These are phyloP conservation scores for Microbotryum scabiosae DNA, from an alignment of 1,284 basidiomycete species.

Conservation along the genomic window DNA sequence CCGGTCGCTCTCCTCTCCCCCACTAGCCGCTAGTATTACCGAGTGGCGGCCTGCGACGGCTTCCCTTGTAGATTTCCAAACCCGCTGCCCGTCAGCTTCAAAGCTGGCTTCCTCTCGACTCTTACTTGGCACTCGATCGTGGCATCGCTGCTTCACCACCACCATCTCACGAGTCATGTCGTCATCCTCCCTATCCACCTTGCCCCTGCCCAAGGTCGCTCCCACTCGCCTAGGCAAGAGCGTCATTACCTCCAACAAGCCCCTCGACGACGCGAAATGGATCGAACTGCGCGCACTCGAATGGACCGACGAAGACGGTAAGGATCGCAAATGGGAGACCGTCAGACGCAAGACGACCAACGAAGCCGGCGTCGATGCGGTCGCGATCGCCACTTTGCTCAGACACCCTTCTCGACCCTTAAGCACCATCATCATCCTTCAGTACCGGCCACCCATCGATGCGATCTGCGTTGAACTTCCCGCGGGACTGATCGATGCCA, in stretches of 20 bases:
- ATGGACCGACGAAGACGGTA: conserved; percentile 27
- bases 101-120: neutral
- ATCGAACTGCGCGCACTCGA: conserved; percentile 16
- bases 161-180: conserved; percentile 3
- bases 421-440: conserved; percentile 57
- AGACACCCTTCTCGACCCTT: conserved; percentile 45
- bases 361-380: conserved; percentile 68
- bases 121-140: neutral
- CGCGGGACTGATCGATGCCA: conserved; percentile 74
- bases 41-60: too few relatives aligned
- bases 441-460: conserved; percentile 27
- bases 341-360: conserved; percentile 69
- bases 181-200: conserved; percentile 3
- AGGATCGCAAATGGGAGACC: conserved; percentile 71
- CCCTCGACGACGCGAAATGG: conserved; percentile 4
- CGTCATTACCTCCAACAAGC: neutral
- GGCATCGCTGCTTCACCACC: neutral
- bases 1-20: too few relatives aligned
- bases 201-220: conserved; percentile 9
- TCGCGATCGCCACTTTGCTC: conserved; percentile 72
- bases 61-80: too few relatives aligned
- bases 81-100: neutral
- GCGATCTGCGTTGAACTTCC: conserved; percentile 57
- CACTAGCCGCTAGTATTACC: too few relatives aligned
- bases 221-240: conserved; percentile 18